A percentile compares a stretch with the other conserved stretches of the same genome.
Conservation (phyloP, 768 basidiomycete genomes). For the Suillus subluteus region DNA sequence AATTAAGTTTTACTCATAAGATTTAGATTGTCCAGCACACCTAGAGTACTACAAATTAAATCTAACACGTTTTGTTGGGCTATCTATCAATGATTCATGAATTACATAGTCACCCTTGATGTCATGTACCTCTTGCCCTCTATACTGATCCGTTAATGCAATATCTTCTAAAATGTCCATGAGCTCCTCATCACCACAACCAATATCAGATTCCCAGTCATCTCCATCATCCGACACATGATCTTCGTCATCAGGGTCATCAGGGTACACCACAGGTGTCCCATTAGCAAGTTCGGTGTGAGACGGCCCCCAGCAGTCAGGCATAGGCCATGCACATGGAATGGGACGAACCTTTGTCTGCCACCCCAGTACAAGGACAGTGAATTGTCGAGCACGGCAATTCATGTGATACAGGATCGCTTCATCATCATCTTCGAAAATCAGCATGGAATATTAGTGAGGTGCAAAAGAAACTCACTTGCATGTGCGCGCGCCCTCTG, state of each 20-base stretch:
- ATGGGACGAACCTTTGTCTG: neutral
- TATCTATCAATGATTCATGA: neutral
- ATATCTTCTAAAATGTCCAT: neutral
- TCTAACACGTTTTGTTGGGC: neutral
- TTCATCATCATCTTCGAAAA: neutral
- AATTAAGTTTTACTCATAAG: no score
- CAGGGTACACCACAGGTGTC: neutral
- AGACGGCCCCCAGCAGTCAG: neutral
- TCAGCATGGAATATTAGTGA: neutral
- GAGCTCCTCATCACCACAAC: neutral
- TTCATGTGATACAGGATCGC: neutral
- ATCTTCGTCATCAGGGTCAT: neutral
- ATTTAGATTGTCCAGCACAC: no score
- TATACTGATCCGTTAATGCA: neutral
- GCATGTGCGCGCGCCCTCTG: neutral
- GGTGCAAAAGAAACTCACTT: neutral
- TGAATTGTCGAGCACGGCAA: neutral
- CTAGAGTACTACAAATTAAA: neutral
- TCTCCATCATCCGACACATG: neutral
- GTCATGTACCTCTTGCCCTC: neutral
- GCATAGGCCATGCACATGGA: neutral
- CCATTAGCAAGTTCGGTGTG: neutral
- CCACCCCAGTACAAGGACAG: neutral
- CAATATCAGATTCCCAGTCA: neutral
- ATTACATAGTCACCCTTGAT: neutral